These are phyloP conservation scores for Epichloe amarillans DNA, from an alignment of 2,329 filamentous ascomycete genomes.

Conservation along the genomic window DNA sequence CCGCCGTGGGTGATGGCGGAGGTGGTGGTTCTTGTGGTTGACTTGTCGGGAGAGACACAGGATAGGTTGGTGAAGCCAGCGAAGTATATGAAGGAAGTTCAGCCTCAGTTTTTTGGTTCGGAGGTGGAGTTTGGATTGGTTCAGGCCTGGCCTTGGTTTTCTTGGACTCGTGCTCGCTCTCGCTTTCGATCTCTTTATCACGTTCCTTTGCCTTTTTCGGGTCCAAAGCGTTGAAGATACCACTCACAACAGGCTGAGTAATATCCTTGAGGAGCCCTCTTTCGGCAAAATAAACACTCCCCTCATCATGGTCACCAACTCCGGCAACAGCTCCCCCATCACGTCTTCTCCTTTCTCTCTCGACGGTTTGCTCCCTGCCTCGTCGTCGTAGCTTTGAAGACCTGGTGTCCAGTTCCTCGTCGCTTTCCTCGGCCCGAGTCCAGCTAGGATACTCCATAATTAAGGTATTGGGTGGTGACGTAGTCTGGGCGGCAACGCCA, in stretches of 20 bases:
- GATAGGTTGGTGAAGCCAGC: background rate
- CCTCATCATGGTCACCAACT: background rate
- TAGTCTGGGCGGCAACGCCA: background rate
- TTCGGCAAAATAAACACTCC: background rate
- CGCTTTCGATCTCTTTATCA: background rate
- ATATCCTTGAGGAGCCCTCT: background rate
- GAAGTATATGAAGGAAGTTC: background rate
- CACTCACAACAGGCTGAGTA: background rate
- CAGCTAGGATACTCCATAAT: slow-evolving; percentile 2
- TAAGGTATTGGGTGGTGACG: background rate
- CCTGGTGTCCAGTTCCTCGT: background rate
- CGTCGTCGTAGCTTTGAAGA: background rate
- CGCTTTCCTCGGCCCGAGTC: background rate
- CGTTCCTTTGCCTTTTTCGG: background rate
- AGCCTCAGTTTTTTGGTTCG: background rate
- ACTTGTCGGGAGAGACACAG: background rate
- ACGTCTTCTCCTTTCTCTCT: background rate
- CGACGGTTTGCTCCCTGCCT: background rate
- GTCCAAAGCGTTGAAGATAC: background rate
- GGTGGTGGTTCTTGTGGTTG: background rate
- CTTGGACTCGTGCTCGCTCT: background rate
- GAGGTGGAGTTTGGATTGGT: background rate
- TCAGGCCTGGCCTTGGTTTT: background rate
- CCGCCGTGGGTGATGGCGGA: background rate
- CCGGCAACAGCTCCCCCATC: background rate